Percentiles rank a stretch among this genome's conserved stretches.
These are phyloP conservation scores for Drechslerella coelobrocha DNA, from an alignment of 2,329 filamentous ascomycete genomes.

Conservation along the genomic window DNA sequence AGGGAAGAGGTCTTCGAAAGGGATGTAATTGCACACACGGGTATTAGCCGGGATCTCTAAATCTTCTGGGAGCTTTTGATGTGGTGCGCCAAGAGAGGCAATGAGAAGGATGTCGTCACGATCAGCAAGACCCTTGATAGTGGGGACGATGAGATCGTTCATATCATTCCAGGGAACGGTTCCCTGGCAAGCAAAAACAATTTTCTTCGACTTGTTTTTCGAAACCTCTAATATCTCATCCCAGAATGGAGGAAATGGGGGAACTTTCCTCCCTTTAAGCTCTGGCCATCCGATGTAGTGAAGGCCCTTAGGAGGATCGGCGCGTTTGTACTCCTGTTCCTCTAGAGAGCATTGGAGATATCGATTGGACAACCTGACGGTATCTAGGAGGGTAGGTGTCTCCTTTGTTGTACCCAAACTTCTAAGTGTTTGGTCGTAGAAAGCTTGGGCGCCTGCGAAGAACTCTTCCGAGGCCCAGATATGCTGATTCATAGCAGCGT, in stretches of 20 bases:
- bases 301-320: conserved; percentile 33
- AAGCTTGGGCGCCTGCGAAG: conserved; percentile 52
- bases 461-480: conserved; percentile 18
- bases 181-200: conserved; percentile 63
- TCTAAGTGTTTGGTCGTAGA: conserved; percentile 55
- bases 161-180: conserved; percentile 59
- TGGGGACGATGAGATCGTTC: conserved; percentile 61
- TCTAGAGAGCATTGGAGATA: conserved; percentile 46
- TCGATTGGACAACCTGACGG: conserved; percentile 22
- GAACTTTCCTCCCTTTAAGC: conserved; percentile 40
- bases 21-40: conserved; percentile 61
- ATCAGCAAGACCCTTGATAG: conserved; percentile 60
- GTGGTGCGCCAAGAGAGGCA: conserved; percentile 56
- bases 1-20: conserved; percentile 62
- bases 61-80: conserved; percentile 55
- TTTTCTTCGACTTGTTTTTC: conserved; percentile 58
- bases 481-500: conserved; percentile 55
- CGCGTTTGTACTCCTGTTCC: conserved; percentile 39
- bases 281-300: conserved; percentile 46
- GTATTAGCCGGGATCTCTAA: conserved; percentile 59
- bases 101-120: conserved; percentile 59
- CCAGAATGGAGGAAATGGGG: conserved; percentile 61
- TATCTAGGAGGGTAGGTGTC: conserved; percentile 29
- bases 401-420: conserved; percentile 55
- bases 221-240: conserved; percentile 57